phyloP scores from a whole-genome alignment of 1,284 basidiomycete genomes.

The Ustilago bromivora region DNA sequence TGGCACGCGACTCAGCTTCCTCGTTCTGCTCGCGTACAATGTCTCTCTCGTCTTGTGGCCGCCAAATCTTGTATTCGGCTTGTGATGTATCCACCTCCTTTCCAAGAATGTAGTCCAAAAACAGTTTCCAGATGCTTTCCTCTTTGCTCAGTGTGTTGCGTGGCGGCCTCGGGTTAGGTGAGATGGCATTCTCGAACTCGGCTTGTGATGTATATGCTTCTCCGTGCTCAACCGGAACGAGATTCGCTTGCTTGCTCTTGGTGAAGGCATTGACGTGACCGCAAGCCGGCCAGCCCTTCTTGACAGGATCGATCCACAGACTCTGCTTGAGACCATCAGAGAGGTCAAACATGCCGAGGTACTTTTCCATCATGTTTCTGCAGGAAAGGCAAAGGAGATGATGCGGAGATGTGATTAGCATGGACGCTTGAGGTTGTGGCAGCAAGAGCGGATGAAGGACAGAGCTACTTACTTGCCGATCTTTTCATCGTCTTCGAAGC shows the following conservation, averaged over 20 bases:
- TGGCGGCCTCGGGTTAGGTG: conserved; percentile 23
- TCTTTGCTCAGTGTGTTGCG: conserved; percentile 45
- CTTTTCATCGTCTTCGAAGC: conserved; percentile 59
- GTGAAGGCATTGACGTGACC: conserved; percentile 55
- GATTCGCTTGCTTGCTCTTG: conserved; percentile 28
- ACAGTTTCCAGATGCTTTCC: conserved; percentile 58
- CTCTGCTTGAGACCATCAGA: conserved; percentile 45
- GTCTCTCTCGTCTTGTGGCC: conserved; percentile 41
- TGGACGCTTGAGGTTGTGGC: too few species aligned
- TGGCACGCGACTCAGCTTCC: conserved; percentile 18
- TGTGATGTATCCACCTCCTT: conserved; percentile 32
- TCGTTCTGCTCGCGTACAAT: conserved; percentile 30
- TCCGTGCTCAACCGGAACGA: conserved; percentile 46
- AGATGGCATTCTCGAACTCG: conserved; percentile 30
- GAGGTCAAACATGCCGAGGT: conserved; percentile 52
- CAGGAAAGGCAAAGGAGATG: background rate
- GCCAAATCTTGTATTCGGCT: conserved; percentile 47
- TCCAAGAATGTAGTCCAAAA: conserved; percentile 50
- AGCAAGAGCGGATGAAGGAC: background rate
- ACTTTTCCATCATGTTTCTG: conserved; percentile 60
- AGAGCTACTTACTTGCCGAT: conserved; percentile 48
- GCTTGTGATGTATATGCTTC: conserved; percentile 45
- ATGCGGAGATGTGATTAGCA: background rate
- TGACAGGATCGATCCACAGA: conserved; percentile 58
- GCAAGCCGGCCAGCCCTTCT: conserved; percentile 49